phyloP scores from a whole-genome alignment of 176 grass and related monocot species.

The Oryza punctata region DNA sequence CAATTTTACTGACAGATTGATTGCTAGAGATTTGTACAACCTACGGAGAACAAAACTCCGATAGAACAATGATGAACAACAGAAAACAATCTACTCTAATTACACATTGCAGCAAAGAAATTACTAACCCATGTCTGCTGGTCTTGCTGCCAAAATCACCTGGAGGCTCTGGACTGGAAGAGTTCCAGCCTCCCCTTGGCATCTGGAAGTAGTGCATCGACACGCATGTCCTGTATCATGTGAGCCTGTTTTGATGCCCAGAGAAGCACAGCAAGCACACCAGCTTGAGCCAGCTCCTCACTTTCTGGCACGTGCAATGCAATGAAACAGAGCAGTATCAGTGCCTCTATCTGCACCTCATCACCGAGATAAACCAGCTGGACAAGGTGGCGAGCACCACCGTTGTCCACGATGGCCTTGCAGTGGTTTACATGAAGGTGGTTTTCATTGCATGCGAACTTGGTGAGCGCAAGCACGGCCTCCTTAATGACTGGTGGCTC shows the following conservation, averaged over 20 bases:
- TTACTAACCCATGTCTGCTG: conserved; percentile 28
- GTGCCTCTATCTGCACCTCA: conserved; percentile 71
- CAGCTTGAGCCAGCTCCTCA: conserved; percentile 76
- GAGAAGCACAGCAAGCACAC: conserved; percentile 64
- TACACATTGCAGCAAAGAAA: conserved; percentile 36
- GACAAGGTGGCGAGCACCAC: conserved; percentile 73
- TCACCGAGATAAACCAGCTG: conserved; percentile 86
- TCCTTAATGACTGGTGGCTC: conserved; percentile 68
- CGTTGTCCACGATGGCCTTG: conserved; percentile 65
- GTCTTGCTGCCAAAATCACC: conserved; percentile 38
- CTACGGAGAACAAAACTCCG: conserved; percentile 24
- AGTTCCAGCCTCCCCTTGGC: conserved; percentile 70
- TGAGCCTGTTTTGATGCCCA: conserved; percentile 89
- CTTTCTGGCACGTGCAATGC: conserved; percentile 76
- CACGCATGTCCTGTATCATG: conserved; percentile 67
- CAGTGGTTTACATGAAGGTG: conserved; percentile 76
- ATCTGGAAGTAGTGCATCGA: conserved; percentile 60
- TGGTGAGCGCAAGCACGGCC: conserved; percentile 76
- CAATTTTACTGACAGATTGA: conserved; percentile 36
- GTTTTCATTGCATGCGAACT: conserved; percentile 71
- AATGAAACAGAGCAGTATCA: conserved; percentile 82
- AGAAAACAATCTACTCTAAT: conserved; percentile 39
- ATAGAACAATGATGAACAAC: conserved; percentile 39
- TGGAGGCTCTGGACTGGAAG: conserved; percentile 64
- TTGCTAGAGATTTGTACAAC: conserved; percentile 38